Conservation (phyloP, 1,139 yeast species). For the Geotrichum macrosporum region DNA sequence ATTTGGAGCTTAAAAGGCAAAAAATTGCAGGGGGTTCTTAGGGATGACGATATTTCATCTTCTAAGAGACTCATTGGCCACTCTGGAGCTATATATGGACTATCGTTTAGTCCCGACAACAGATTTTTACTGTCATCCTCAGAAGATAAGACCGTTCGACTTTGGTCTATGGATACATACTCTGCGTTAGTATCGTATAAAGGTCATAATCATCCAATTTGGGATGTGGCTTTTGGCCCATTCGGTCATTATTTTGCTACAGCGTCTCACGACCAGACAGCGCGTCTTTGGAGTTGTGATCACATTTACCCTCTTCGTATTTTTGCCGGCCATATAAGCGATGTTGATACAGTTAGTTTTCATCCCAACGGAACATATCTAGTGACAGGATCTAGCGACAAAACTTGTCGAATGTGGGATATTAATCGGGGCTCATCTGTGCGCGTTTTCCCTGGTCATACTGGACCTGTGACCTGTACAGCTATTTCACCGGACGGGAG, state of each 20-base stretch:
- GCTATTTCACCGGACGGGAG: conserved; percentile 96
- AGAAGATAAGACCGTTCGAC: conserved; percentile 84
- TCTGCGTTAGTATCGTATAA: conserved; percentile 88
- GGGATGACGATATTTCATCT: conserved; percentile 47
- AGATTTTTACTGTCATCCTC: conserved; percentile 75
- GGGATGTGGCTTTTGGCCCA: conserved; percentile 96
- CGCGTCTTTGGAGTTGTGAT: conserved; percentile 96
- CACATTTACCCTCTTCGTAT: conserved; percentile 94
- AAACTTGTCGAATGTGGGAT: conserved; percentile 98
- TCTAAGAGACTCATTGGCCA: conserved; percentile 79
- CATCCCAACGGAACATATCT: conserved; percentile 95
- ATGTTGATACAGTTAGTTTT: conserved; percentile 91
- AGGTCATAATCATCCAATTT: conserved; percentile 93
- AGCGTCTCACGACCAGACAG: conserved; percentile 96
- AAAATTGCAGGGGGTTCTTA: conserved; percentile 63
- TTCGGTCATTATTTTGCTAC: conserved; percentile 96
- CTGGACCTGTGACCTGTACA: conserved; percentile 77
- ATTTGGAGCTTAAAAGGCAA: conserved; percentile 92
- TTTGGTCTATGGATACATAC: conserved; percentile 93
- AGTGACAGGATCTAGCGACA: conserved; percentile 92
- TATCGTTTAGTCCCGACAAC: conserved; percentile 88
- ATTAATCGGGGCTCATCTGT: conserved; percentile 83
- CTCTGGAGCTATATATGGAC: conserved; percentile 88
- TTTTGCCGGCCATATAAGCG: conserved; percentile 95
- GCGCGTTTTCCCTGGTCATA: conserved; percentile 90